Conservation (phyloP, 768 basidiomycete genomes). For the Leccinum olivaceopallidum region DNA sequence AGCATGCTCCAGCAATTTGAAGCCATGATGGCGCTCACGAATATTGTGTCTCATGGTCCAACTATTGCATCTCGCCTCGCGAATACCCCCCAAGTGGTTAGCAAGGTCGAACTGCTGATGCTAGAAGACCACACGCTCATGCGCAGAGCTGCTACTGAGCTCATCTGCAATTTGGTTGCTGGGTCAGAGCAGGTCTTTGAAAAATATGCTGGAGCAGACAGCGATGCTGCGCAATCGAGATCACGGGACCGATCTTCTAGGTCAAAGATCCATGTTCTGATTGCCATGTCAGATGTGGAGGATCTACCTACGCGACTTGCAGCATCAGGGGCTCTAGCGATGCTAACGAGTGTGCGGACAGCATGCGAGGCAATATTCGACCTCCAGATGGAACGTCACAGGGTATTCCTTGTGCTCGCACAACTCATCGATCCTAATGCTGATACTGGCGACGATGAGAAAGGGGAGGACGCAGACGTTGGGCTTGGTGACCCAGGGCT, state of each 20-base stretch:
- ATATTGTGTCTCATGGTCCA: slow-evolving; percentile 78
- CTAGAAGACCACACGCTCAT: slow-evolving; percentile 83
- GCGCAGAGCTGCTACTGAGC: slow-evolving; percentile 85
- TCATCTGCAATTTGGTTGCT: slow-evolving; percentile 87
- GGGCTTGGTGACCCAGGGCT: slow-evolving; percentile 53
- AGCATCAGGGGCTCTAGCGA: slow-evolving; percentile 89
- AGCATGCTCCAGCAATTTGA: slow-evolving; percentile 87
- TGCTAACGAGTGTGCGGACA: slow-evolving; percentile 60
- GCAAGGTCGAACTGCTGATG: slow-evolving; percentile 69
- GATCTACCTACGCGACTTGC: slow-evolving; percentile 85
- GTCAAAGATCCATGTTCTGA: slow-evolving; percentile 75
- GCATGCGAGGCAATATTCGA: slow-evolving; percentile 63
- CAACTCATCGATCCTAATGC: slow-evolving; percentile 64
- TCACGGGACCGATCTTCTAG: slow-evolving; percentile 29
- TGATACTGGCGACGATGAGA: slow-evolving; percentile 33
- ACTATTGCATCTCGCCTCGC: slow-evolving; percentile 69
- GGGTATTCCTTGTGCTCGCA: slow-evolving; percentile 64
- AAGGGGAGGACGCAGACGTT: slow-evolving; percentile 37
- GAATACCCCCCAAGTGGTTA: slow-evolving; percentile 55
- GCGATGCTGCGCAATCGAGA: slow-evolving; percentile 43
- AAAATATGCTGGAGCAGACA: slow-evolving; percentile 57
- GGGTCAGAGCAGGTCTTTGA: slow-evolving; percentile 77
- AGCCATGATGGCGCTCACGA: slow-evolving; percentile 94
- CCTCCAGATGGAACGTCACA: slow-evolving; percentile 64
- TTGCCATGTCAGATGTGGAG: slow-evolving; percentile 85